These are phyloP conservation scores for Babesia ovis DNA, from an alignment of 169 alveolate species.

Conservation along the genomic window DNA sequence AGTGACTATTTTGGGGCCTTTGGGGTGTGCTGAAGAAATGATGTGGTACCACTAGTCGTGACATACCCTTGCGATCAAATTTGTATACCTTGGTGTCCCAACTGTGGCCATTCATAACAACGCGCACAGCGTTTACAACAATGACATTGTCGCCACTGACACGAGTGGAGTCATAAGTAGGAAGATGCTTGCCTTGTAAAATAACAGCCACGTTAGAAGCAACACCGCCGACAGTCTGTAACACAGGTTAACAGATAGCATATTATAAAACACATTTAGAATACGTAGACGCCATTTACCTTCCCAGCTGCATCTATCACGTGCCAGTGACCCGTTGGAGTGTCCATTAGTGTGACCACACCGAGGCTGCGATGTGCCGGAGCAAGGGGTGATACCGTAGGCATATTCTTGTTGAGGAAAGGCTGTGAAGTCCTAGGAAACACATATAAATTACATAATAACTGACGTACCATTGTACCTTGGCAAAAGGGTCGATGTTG, in stretches of 20 bases:
- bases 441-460: not conserved
- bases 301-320: constrained; percentile 82
- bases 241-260: not conserved
- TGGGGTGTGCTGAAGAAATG: constrained; percentile 74
- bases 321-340: constrained; percentile 82
- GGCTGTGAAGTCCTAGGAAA: constrained; percentile 80
- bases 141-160: constrained; percentile 87
- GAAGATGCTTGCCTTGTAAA: constrained; percentile 78
- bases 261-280: not conserved
- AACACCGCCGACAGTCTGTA: constrained; percentile 76
- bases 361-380: constrained; percentile 77
- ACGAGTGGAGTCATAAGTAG: constrained; percentile 68
- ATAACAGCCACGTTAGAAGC: constrained; percentile 71
- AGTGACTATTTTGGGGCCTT: constrained; percentile 85
- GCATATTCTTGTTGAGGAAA: constrained; percentile 83
- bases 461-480: constrained; percentile 80
- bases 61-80: constrained; percentile 80
- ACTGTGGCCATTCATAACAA: constrained; percentile 84
- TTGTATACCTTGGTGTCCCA: constrained; percentile 90
- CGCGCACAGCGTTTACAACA: constrained; percentile 87
- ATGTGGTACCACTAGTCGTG: not conserved
- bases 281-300: constrained; percentile 17
- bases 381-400: constrained; percentile 79
- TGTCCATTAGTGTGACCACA: constrained; percentile 80
- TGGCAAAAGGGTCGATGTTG: constrained; percentile 81